Base-by-base conservation (phyloP, 2,329 filamentous ascomycete genomes). In the Calonectria naviculata region DNA sequence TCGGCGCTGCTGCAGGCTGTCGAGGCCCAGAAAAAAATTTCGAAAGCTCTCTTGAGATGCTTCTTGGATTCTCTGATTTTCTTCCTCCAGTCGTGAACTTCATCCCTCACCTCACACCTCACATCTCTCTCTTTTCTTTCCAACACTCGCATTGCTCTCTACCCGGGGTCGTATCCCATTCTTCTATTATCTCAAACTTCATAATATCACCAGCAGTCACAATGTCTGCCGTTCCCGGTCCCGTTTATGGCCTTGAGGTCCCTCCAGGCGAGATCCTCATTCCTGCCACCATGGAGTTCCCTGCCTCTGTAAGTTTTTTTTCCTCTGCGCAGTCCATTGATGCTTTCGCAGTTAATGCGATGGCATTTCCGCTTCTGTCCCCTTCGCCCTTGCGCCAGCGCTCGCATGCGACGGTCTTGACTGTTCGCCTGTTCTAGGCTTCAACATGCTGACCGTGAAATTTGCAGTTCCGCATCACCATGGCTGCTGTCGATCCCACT, bases 401-500 rank as follows among this genome's bases (percentile, higher is more conserved):
- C 54, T 21, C 29, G 26, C 54, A 46, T 42, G 42, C n/a, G 49
- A 52, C 19, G 60, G 38, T 42, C 64, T 62, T 38, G 44, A 42
- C 24, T 58, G 41, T 31, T 28, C 31, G n/a, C 21, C 12, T 19
- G 10, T 26, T 58, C 21, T 36, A 54, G 24, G 56, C 34, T 49
- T 34, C 49, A 31, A 47, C 24, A 68, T 47, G 67, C 75, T 75
- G 54, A 77, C 67, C 54, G n/a, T 60, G 65, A 73, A 76, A 74
- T 65, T 65, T 46, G 31, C 80, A 98, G 95, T 97, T 98, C 87
- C 95, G 95, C 83, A 95, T 99, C 81, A 98, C 95, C 80, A 99
- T 99, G 97, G 97, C 97, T 80, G 97, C 97, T 76, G 93, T 99
- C 83, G 96, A 99, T 83, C 97, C 97, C 70, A 95, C 91, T 80